Conservation (phyloP, 306 rosid species). For the Canavalia ensiformis region DNA sequence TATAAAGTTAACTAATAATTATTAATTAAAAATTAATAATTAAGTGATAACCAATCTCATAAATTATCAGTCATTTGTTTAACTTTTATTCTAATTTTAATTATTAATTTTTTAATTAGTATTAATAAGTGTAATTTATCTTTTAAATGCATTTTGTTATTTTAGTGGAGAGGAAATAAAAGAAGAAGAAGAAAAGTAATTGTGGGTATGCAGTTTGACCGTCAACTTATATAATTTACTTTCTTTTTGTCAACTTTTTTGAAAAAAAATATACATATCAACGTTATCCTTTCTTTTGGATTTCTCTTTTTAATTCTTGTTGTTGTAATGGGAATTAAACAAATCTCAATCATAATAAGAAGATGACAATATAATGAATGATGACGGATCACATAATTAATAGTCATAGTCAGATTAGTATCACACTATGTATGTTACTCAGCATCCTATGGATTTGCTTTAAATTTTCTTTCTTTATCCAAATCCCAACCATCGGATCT, state of each 20-base stretch:
- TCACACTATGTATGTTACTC: neutral
- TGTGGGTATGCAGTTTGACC: neutral
- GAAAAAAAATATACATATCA: neutral
- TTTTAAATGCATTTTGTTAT: too few species aligned
- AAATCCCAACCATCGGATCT: constrained; percentile 35
- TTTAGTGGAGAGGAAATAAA: too few species aligned
- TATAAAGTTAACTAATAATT: too few species aligned
- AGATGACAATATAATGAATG: neutral
- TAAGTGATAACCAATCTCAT: too few species aligned
- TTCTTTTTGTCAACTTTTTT: neutral
- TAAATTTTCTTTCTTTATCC: neutral
- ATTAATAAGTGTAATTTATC: too few species aligned
- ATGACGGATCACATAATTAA: neutral
- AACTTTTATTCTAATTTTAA: too few species aligned
- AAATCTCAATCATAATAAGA: constrained; percentile 31
- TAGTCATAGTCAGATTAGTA: neutral
- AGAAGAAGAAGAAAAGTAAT: neutral
- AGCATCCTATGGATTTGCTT: constrained; percentile 2
- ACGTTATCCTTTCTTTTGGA: constrained; percentile 20
- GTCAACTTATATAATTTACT: neutral
- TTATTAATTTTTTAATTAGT: too few species aligned
- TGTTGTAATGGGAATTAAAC: constrained; percentile 1
- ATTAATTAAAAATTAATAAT: too few species aligned
- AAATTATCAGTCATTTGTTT: too few species aligned
- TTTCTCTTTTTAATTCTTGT: neutral